Base-by-base conservation (phyloP, 1,284 basidiomycete species). In the Cerrena zonata region DNA sequence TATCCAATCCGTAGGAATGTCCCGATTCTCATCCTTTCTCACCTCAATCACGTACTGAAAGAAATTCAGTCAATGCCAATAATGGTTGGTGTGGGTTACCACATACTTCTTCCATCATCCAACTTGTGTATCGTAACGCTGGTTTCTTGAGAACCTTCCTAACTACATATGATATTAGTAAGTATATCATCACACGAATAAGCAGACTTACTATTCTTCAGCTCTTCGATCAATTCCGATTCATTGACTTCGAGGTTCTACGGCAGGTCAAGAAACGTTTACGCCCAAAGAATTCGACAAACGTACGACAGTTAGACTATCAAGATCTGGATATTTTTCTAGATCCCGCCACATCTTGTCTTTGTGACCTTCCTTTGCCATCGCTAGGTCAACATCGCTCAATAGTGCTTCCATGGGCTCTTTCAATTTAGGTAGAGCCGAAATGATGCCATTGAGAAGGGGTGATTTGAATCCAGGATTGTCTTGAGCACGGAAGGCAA, bases 1-100 rank as follows among this genome's bases (percentile, higher is more conserved):
- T 43, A 82, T 72, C 94, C 94, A 99, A 51, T 79, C 77, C 4
- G 79, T 76, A 0, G 95, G 95, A 2, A 92, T 81, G 1, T 61
- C 60, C 55, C 80, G 79, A 12, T 84, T 82, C 43, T 91, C 89
- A 5, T 74, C 75, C 46, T 81, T 84, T 46, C 84, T 83, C 15
- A 96, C 72, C 66, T 94, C 89, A 12, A 94, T 72, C 1, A 93
- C 69, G 63, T 80, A 90, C 88, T 91, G 55, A 2, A 27, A 46
- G 22, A 5, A 7, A 27, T 22, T 46, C 21, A 36, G 19, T 42
- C n/a, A n/a, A n/a, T 11, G 19, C 21, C 23, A 5, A 40, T 18
- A 10, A n/a, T 13, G 19, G 22, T 19, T 38, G 13, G 12, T 48
- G 24, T 13, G 2, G 2, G 4, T 25, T 24, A 25, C 2, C 7